phyloP scores from a whole-genome alignment of 441 rosid genomes.

The Adansonia rubrostipa region DNA sequence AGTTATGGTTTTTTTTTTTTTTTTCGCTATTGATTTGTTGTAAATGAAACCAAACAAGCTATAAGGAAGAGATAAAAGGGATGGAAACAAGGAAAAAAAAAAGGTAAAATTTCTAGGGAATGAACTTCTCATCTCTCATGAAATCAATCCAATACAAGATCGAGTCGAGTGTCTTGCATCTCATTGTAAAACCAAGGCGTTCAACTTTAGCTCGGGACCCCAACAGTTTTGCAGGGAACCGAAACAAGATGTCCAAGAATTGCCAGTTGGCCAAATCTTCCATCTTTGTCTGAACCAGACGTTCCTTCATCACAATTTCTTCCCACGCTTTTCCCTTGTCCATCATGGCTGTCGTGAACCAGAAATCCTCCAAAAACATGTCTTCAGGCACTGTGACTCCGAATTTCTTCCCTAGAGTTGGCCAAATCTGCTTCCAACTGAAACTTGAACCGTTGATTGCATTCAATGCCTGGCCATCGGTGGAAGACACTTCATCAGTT shows the following conservation, averaged over 20 bases:
- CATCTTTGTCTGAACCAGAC: slow-evolving; percentile 54
- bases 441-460: slow-evolving; percentile 71
- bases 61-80: not conserved
- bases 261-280: slow-evolving; percentile 82
- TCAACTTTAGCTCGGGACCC: slow-evolving; percentile 70
- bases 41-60: not conserved
- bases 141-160: slow-evolving; percentile 66
- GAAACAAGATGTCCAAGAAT: slow-evolving; percentile 69
- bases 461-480: slow-evolving; percentile 66
- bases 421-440: slow-evolving; percentile 89
- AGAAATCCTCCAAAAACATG: slow-evolving; percentile 54
- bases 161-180: slow-evolving; percentile 57
- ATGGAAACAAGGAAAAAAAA: not conserved
- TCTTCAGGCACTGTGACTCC: slow-evolving; percentile 49
- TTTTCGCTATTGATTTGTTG: not conserved
- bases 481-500: slow-evolving; percentile 39
- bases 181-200: slow-evolving; percentile 61
- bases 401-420: slow-evolving; percentile 57
- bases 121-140: slow-evolving; percentile 63
- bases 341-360: slow-evolving; percentile 51
- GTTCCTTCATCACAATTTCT: slow-evolving; percentile 62
- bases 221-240: slow-evolving; percentile 67
- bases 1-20: no score
- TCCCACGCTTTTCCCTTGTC: slow-evolving; percentile 61
- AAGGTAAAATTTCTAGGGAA: slow-evolving; percentile 38